Percentiles rank a stretch among this genome's conserved stretches.
phyloP scores from a whole-genome alignment of 1,284 basidiomycete genomes.

The Microbotryum saponariae region DNA sequence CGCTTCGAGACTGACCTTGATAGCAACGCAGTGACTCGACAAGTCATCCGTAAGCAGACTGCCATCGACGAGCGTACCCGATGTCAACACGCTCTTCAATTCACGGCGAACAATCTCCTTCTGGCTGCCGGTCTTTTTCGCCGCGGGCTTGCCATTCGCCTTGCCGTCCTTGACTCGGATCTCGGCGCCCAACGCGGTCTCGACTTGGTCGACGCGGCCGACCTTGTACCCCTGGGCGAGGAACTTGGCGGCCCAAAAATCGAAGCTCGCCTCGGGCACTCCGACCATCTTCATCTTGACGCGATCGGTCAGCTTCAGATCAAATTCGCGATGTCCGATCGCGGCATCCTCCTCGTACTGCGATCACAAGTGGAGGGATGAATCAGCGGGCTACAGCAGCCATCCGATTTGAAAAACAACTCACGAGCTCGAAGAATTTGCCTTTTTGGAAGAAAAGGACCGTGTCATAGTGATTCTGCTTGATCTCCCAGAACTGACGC shows the following conservation, averaged over 20 bases:
- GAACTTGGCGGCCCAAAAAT: slow-evolving; percentile 73
- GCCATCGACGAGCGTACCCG: slow-evolving; percentile 90
- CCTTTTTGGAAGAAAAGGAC: slow-evolving; percentile 97
- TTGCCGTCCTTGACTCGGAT: slow-evolving; percentile 44
- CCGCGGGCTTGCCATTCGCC: slow-evolving; percentile 23
- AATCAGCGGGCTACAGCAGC: background rate
- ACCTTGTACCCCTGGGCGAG: slow-evolving; percentile 43
- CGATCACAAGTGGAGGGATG: background rate
- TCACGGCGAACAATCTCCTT: slow-evolving; percentile 52
- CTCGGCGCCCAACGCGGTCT: slow-evolving; percentile 68
- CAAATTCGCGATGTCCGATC: slow-evolving; percentile 83
- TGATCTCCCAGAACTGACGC: slow-evolving; percentile 96
- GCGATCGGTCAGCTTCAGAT: slow-evolving; percentile 77
- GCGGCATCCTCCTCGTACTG: slow-evolving; percentile 84
- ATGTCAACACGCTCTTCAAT: slow-evolving; percentile 90
- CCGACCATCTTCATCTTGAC: slow-evolving; percentile 99
- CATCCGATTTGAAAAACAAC: background rate
- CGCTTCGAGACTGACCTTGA: slow-evolving; percentile 52
- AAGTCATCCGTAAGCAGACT: slow-evolving; percentile 85
- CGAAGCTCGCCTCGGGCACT: slow-evolving; percentile 89
- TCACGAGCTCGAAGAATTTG: slow-evolving; percentile 43
- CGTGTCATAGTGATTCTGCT: slow-evolving; percentile 64
- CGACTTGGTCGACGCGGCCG: slow-evolving; percentile 91
- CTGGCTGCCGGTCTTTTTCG: slow-evolving; percentile 22
- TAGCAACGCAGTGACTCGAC: slow-evolving; percentile 86